Evolutionary conservation across 495 filamentous ascomycete genomes (phyloP), one percentile per base, ranked within the genome.

Genomic region (Sporormia fimetaria): DNA sequence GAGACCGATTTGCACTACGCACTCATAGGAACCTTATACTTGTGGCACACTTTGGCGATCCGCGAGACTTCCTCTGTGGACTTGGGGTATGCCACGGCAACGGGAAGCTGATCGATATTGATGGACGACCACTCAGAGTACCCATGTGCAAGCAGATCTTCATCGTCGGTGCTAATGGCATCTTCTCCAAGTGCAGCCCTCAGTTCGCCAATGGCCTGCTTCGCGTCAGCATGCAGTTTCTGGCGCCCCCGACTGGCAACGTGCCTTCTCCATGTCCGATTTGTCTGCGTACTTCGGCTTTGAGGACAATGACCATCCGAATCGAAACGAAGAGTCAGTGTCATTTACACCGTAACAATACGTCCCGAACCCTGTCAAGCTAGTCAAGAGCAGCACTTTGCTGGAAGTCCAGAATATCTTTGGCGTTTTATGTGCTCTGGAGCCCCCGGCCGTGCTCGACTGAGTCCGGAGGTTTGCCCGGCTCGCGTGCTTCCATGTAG

Each of bases 81-180:
- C 31, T 73, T 78, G 10, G 81, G 84, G 55, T 84, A 86, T 6
- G 74, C 80, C 23, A 88, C 81, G 0, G 83, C 83, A n/a, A 86
- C 78, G 0, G 83, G 83, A 0, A 87, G 62, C 3, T 71, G 70
- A 25, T 84, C 77, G 9, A 78, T 76, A 52, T 95, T 94, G 28
- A 78, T 69, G 3, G 81, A 81, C 1, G 83, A 88, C 84, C 85
- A 92, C 62, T 87, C 83, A 8, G 83, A 90, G 57, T 81, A 94
- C 14, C 87, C 87, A 59, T 95, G 87, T 14, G 66, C 60, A 26
- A 74, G 73, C 5, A 94, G 67, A 43, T 90, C 81, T 15, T 92
- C 87, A 18, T 82, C 75, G 43, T 94, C 87, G 1, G 75, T 87
- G 41, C 75, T 86, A 46, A 94, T 76, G 36, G 78, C 68, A 56